Evolutionary conservation across 164 flowering plant species (phyloP), one percentile per base, ranked within the genome.

Genomic region (Tetracentron sinense): DNA sequence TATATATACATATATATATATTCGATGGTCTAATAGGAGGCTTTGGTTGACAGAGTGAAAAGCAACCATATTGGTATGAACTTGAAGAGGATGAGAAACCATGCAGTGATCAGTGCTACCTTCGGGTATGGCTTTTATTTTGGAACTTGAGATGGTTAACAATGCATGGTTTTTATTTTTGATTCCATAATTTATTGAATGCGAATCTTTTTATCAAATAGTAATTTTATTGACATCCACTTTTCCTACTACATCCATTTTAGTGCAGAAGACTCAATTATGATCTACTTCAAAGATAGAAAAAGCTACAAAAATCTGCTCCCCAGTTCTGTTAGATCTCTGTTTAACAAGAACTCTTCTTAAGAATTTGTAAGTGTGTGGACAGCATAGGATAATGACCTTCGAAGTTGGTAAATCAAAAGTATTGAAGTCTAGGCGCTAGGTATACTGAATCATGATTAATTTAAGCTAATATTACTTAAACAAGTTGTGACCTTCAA

Each of bases 101-200:
- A 59, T 92, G 99, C 72, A 74, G 97, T 62, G 81, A 83, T 57
- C 87, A 84, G 54, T 95, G 99, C 69, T 86, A 74, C 75, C 93
- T 88, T 65, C 62, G 26, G 89, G 99, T 91, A 79, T 57, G 61
- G 19, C 42, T 64, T 59, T 21, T 47, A 17, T 33, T 66, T 66
- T 49, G 48, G 26, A 53, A 64, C 25, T 56, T 61, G 44, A n/a
- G 19, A n/a, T 46, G 19, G 11, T 23, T n/a, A n/a, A 48, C 42
- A 19, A 12, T n/a, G n/a, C 25, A 42, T 53, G 21, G 17, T 19
- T 16, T 42, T 46, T 16, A 16, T 44, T 16, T 55, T n/a, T 23
- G 10, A 28, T 55, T 19, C 8, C 38, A 27, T 15, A 28, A 50
- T n/a, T 26, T 62, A 27, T 42, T 29, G 38, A 17, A 27, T 21